These are phyloP conservation scores for Chytriomyces hyalinus DNA, from an alignment of 192 early-diverging fungal species.

Conservation along the genomic window DNA sequence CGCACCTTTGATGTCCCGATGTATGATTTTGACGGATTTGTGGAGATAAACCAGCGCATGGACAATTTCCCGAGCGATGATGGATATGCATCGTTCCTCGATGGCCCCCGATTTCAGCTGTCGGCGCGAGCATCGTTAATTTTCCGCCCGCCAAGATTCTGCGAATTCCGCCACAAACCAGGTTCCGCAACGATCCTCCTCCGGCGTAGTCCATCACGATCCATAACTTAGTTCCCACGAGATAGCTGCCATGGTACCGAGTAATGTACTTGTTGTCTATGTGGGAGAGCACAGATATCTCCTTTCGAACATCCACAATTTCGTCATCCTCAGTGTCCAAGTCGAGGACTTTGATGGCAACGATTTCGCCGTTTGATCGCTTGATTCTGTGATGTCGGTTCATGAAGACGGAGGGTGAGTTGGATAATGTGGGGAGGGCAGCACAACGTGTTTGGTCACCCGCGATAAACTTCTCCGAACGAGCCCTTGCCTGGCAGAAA, in stretches of 20 bases:
- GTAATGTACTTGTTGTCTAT: constrained; percentile 91
- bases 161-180: constrained; percentile 54
- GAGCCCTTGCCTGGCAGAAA: constrained; percentile 57
- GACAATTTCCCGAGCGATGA: constrained; percentile 88
- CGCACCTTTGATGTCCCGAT: constrained; percentile 95
- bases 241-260: constrained; percentile 80
- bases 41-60: constrained; percentile 91
- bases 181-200: constrained; percentile 85
- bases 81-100: constrained; percentile 87
- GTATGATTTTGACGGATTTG: constrained; percentile 87
- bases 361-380: constrained; percentile 73
- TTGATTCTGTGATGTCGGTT: constrained; percentile 59
- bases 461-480: constrained; percentile 62
- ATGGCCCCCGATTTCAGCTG: constrained; percentile 81
- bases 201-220: constrained; percentile 98
- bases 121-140: neutral
- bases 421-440: neutral
- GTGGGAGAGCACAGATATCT: constrained; percentile 89
- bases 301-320: constrained; percentile 91
- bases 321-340: constrained; percentile 97
- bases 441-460: constrained; percentile 31
- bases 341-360: constrained; percentile 98
- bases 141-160: neutral
- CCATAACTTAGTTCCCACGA: constrained; percentile 88
- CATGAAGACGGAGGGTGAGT: neutral